phyloP scores from a whole-genome alignment of 352 stramenopile genomes.

The Blastocystis sp. region DNA sequence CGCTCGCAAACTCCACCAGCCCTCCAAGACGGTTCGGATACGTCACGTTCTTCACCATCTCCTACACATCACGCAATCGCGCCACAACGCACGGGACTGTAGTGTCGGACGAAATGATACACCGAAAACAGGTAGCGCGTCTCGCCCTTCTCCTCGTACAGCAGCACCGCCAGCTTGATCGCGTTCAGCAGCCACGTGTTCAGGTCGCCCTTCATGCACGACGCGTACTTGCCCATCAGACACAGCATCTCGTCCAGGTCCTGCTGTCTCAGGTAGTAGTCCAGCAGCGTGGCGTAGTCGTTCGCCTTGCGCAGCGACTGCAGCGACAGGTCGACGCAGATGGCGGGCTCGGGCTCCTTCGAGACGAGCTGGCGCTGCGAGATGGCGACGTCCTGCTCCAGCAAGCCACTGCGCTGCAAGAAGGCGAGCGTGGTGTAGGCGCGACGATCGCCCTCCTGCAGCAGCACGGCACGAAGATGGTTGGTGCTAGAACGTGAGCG shows the following conservation, averaged over 20 bases:
- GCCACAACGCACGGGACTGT: neutral
- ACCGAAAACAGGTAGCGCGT: slow-evolving; percentile 18
- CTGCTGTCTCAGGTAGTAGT: slow-evolving; percentile 46
- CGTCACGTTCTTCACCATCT: slow-evolving; percentile 36
- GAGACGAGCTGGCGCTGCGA: slow-evolving; percentile 2
- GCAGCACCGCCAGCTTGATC: slow-evolving; percentile 17
- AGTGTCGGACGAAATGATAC: slow-evolving; percentile 61
- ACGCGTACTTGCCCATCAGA: slow-evolving; percentile 23
- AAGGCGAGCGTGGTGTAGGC: neutral
- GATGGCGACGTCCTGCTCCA: neutral
- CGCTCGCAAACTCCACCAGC: slow-evolving; percentile 3
- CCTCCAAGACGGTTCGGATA: slow-evolving; percentile 33
- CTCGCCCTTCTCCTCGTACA: slow-evolving; percentile 30
- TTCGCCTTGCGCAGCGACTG: neutral
- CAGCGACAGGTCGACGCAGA: neutral
- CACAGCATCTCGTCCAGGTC: slow-evolving; percentile 35
- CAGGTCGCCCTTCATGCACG: slow-evolving; percentile 22
- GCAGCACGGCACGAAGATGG: neutral
- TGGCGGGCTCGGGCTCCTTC: neutral
- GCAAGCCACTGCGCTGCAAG: neutral
- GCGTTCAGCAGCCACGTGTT: slow-evolving; percentile 37
- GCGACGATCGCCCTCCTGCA: neutral
- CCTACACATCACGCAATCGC: neutral
- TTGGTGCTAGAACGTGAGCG: neutral
- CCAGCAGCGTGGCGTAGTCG: slow-evolving; percentile 19